phyloP scores from a whole-genome alignment of 495 filamentous ascomycete genomes.

The Hapsidospora chrysogenum region DNA sequence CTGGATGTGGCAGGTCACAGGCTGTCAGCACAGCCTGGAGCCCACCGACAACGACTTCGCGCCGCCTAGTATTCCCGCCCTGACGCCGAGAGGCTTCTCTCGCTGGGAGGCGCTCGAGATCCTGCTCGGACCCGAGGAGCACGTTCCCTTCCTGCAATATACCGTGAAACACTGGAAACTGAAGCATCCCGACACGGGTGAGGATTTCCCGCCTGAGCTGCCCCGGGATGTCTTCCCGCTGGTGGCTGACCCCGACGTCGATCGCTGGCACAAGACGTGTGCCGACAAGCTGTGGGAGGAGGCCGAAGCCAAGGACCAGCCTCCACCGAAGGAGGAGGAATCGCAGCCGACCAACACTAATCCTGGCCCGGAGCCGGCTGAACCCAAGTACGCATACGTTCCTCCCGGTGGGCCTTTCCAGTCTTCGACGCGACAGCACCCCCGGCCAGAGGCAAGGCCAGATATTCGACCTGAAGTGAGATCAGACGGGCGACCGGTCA shows the following conservation, averaged over 20 bases:
- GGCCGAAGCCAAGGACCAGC: too few relatives aligned
- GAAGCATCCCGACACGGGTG: slow-evolving; percentile 49
- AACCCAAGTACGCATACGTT: slow-evolving; percentile 4
- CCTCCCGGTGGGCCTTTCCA: neutral
- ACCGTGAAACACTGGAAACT: slow-evolving; percentile 66
- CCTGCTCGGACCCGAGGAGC: slow-evolving; percentile 73
- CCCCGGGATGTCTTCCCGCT: slow-evolving; percentile 62
- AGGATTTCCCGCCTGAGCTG: slow-evolving; percentile 58
- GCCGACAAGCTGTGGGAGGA: slow-evolving; percentile 33
- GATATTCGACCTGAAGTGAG: too few relatives aligned
- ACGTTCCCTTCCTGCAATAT: slow-evolving; percentile 67
- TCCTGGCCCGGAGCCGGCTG: slow-evolving; percentile 5
- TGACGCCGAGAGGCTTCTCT: slow-evolving; percentile 72
- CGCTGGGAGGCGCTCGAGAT: slow-evolving; percentile 91
- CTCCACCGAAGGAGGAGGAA: slow-evolving; percentile 15
- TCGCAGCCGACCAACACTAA: slow-evolving; percentile 5
- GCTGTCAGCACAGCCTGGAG: slow-evolving; percentile 62
- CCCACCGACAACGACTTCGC: slow-evolving; percentile 54
- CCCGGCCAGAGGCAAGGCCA: neutral
- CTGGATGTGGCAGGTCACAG: slow-evolving; percentile 81
- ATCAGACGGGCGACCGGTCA: too few relatives aligned
- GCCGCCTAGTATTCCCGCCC: slow-evolving; percentile 60
- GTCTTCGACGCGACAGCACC: neutral
- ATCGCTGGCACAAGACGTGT: slow-evolving; percentile 69
- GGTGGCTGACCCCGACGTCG: slow-evolving; percentile 58